Percentiles rank a stretch among this genome's conserved stretches.
Evolutionary conservation across 148 eudicot species (phyloP).

Genomic region (Agrostemma githago): DNA sequence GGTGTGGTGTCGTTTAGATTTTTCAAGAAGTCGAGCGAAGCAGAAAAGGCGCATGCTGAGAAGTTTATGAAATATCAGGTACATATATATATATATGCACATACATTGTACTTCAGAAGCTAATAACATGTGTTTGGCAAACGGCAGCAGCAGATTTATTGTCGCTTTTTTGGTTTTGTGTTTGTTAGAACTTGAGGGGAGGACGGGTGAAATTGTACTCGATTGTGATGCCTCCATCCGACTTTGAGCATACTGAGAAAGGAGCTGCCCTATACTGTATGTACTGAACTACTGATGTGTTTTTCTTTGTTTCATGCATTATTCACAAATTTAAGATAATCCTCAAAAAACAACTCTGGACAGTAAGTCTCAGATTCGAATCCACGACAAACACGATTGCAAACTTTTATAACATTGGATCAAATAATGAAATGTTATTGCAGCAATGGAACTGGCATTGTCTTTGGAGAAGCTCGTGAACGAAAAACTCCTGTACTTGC

Average conservation of each 20-base stretch:
- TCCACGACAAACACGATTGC: too few relatives aligned
- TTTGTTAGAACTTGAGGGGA: constrained; percentile 64
- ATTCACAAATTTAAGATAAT: too few relatives aligned
- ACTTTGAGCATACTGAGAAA: constrained; percentile 64
- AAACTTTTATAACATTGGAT: too few relatives aligned
- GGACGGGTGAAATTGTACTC: constrained; percentile 62
- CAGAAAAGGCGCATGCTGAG: constrained; percentile 84
- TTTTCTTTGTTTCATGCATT: too few relatives aligned
- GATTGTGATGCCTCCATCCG: constrained; percentile 49
- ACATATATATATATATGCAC: too few relatives aligned
- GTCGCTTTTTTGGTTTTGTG: not conserved
- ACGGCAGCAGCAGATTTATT: too few relatives aligned
- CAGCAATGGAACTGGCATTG: constrained; percentile 85
- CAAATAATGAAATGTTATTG: constrained; percentile 10
- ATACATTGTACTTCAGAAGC: too few relatives aligned
- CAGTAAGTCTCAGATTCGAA: too few relatives aligned
- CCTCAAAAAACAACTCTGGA: too few relatives aligned
- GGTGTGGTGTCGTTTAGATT: constrained; percentile 35
- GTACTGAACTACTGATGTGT: too few relatives aligned
- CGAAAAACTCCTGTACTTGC: constrained; percentile 56
- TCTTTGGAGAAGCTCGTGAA: constrained; percentile 74
- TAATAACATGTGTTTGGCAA: too few relatives aligned
- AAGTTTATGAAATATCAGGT: constrained; percentile 85
- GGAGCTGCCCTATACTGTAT: constrained; percentile 81
- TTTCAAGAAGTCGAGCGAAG: constrained; percentile 74